Evolutionary conservation across 2,329 filamentous ascomycete species (phyloP).

Genomic region (Phialophora verrucosa): DNA sequence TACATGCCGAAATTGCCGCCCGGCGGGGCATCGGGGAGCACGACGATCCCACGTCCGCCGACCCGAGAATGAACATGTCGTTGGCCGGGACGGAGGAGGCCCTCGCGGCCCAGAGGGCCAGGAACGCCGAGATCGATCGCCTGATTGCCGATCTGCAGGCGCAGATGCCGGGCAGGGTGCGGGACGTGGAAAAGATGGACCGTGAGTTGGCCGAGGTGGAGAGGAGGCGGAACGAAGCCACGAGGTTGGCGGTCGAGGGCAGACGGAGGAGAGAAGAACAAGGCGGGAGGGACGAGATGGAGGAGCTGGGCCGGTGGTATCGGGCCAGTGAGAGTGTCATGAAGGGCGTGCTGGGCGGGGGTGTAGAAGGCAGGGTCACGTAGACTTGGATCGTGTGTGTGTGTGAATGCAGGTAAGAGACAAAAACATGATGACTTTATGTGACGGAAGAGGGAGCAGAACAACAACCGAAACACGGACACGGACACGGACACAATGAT

Average conservation of each 20-base stretch:
- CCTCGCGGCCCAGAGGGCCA: slow-evolving; percentile 48
- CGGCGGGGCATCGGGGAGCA: slow-evolving; percentile 36
- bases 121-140: slow-evolving; percentile 50
- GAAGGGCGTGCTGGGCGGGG: slow-evolving; percentile 46
- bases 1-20: slow-evolving; percentile 51
- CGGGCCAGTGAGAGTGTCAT: slow-evolving; percentile 49
- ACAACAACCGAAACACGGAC: too few species aligned
- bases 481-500: neutral
- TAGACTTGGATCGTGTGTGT: neutral
- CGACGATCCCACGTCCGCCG: slow-evolving; percentile 10
- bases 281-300: slow-evolving; percentile 54
- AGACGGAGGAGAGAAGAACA: slow-evolving; percentile 49
- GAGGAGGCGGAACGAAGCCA: slow-evolving; percentile 53
- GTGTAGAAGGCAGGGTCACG: slow-evolving; percentile 24
- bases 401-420: neutral
- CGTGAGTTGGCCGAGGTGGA: slow-evolving; percentile 50
- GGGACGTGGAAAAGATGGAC: slow-evolving; percentile 53
- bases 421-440: neutral
- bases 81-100: slow-evolving; percentile 48
- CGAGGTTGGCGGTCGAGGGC: slow-evolving; percentile 55
- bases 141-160: slow-evolving; percentile 53
- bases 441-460: neutral
- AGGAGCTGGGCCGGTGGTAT: slow-evolving; percentile 56
- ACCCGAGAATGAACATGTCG: slow-evolving; percentile 34
- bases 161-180: slow-evolving; percentile 50